phyloP scores from a whole-genome alignment of 768 basidiomycete species.

The Naganishia friedmannii region DNA sequence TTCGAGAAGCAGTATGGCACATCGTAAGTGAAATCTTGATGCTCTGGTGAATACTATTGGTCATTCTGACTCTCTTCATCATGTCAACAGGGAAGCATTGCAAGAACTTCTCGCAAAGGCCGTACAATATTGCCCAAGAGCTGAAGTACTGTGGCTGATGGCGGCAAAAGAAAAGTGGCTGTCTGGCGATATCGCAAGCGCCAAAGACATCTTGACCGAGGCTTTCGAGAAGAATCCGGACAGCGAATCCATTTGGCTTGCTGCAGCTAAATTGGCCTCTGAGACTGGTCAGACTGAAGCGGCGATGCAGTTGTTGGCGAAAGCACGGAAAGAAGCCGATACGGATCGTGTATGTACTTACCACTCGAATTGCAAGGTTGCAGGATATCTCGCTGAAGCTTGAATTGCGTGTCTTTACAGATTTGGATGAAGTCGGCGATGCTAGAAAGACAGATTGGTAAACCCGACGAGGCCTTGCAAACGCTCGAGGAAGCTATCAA shows the following conservation, averaged over 20 bases:
- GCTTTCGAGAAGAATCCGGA: constrained; percentile 95
- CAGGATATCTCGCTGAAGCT: neutral
- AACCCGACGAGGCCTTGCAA: constrained; percentile 67
- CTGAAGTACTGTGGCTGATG: constrained; percentile 97
- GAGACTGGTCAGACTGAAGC: constrained; percentile 88
- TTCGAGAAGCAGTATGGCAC: constrained; percentile 89
- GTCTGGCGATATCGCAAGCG: constrained; percentile 80
- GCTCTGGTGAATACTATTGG: neutral
- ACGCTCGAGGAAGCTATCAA: constrained; percentile 67
- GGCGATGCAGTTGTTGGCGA: constrained; percentile 78
- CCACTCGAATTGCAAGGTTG: neutral
- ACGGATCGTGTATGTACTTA: constrained; percentile 71
- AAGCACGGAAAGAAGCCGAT: constrained; percentile 84
- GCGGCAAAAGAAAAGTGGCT: constrained; percentile 97
- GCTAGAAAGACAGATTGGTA: constrained; percentile 85
- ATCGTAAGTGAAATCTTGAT: constrained; percentile 56
- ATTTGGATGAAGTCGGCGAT: constrained; percentile 99
- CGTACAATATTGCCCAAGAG: constrained; percentile 86
- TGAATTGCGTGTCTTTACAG: constrained; percentile 53
- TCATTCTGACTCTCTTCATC: neutral
- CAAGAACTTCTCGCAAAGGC: constrained; percentile 77
- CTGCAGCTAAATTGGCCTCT: constrained; percentile 92
- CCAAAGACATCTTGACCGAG: constrained; percentile 78
- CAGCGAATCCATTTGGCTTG: constrained; percentile 95
- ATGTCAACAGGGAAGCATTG: constrained; percentile 63